phyloP scores from a whole-genome alignment of 192 early-diverging fungal species.

The Diversispora epigaea region DNA sequence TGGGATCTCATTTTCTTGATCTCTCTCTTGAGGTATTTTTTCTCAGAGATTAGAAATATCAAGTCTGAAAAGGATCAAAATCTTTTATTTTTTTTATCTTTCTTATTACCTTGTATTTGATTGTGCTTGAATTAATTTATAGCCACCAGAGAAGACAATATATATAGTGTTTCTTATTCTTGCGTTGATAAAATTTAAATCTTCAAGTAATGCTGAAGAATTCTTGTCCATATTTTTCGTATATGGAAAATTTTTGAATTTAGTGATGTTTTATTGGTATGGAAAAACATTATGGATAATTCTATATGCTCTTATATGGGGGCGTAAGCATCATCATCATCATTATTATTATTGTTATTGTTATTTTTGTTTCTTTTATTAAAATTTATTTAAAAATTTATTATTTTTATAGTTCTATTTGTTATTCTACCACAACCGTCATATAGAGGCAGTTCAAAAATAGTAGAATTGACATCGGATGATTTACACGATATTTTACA shows the following conservation, averaged over 20 bases:
- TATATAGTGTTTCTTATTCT: neutral
- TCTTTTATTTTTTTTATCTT: neutral
- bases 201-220: conserved; percentile 21
- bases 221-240: conserved; percentile 22
- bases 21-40: conserved; percentile 15
- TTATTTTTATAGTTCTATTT: conserved; percentile 39
- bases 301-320: conserved; percentile 12
- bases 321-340: neutral
- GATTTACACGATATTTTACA: conserved; percentile 29
- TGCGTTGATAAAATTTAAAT: conserved; percentile 22
- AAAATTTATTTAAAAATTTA: neutral
- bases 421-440: conserved; percentile 50
- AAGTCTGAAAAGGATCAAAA: neutral
- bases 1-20: conserved; percentile 1
- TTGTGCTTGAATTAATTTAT: neutral
- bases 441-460: conserved; percentile 52
- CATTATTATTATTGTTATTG: neutral
- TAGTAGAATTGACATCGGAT: conserved; percentile 42
- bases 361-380: neutral
- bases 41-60: too few relatives aligned
- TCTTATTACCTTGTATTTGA: neutral
- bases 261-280: conserved; percentile 23
- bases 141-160: conserved; percentile 27
- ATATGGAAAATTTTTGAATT: conserved; percentile 22
- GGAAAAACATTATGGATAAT: conserved; percentile 2